Evolutionary conservation across 1,284 basidiomycete species (phyloP), one percentile per base, ranked within the genome.

Genomic region (Kalmanozyma brasiliensis): DNA sequence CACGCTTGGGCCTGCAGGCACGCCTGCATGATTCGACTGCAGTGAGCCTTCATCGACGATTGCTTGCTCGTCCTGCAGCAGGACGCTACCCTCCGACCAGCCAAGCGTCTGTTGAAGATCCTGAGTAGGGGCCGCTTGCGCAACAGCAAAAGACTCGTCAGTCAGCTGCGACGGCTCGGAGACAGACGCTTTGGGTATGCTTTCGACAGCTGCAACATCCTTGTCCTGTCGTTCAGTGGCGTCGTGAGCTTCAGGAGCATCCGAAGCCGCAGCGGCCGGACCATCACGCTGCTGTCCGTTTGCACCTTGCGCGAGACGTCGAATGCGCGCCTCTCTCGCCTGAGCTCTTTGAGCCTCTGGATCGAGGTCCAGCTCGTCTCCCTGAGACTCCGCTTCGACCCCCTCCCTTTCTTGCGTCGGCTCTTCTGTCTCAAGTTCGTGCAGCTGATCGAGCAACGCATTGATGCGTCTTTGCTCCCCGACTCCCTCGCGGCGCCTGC

Each of bases 311-410:
- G 45, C 52, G 8, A 64, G 37, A 7, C 42, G 41, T 8, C 49
- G 53, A n/a, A 64, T 30, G 4, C 61, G 49, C n/a, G 61, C 61
- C 32, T 34, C 49, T 20, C 61, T 48, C 4, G 61, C 61, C 17
- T 52, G 61, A 11, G 52, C 53, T 17, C 61, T 37, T 29, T 64
- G 61, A 17, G 34, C 16, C 41, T 52, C 53, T 16, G 61, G 53
- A 49, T 64, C 61, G 3, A 64, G 35, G 1, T 64, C 49, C 13
- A 53, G 41, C 33, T 64, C 61, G 20, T 34, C 30, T 16, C 32
- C 26, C 8, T 24, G 23, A 11, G 41, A 19, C 16, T 8, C 14
- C n/a, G 19, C 23, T 8, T 47, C 14, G 8, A 9, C 38, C 13
- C 42, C 16, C 4, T 10, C 26, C 8, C 38, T 19, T 36, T 38